Evolutionary conservation across 2,329 filamentous ascomycete genomes (phyloP), one percentile per base, ranked within the genome.

Genomic region (Dichotomopilus funicola): DNA sequence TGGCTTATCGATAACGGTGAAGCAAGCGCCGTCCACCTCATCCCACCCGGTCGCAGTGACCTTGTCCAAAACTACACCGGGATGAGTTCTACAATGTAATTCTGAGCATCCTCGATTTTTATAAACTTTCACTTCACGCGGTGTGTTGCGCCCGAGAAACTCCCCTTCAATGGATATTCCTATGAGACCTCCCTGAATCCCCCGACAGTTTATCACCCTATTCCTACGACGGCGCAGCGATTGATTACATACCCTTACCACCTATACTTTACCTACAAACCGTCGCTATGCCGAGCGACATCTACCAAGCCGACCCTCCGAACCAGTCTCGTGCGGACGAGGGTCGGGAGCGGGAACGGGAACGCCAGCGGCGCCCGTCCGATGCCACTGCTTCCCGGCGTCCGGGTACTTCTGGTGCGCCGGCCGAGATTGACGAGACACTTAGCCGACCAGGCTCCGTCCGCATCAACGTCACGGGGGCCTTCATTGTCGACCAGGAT

Each of bases 391-490:
- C 31, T 33, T 40, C 34, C 44, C 47, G 56, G 42, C 59, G 72
- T 40, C 70, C 69, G 13, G 68, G 71, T 58, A 75, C 71, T 13
- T 69, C 61, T 6, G 51, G 43, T 11, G 59, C 44, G 59, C 78
- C 77, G 9, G 75, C 79, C 63, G 79, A 82, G 69, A 82, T 83
- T 54, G 78, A 82, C 68, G 81, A 74, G 64, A 80, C 80, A 49
- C 80, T 86, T 65, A 79, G 74, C 53, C 80, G 81, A 64, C 83
- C 83, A 2, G 83, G 83, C 31, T 81, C 88, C 11, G 91, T 96
- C 66, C 87, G 89, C 73, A 97, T 99, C 75, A 97, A 99, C 70
- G 92, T 97, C 62, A 85, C 91, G 70, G 94, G 92, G 67, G 94
- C 94, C 41, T 96, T 96, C 68, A 97, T 99, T 62, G 91, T 96